Evolutionary conservation across 2,329 filamentous ascomycete genomes (phyloP).

Genomic region (Clonostachys chloroleuca): DNA sequence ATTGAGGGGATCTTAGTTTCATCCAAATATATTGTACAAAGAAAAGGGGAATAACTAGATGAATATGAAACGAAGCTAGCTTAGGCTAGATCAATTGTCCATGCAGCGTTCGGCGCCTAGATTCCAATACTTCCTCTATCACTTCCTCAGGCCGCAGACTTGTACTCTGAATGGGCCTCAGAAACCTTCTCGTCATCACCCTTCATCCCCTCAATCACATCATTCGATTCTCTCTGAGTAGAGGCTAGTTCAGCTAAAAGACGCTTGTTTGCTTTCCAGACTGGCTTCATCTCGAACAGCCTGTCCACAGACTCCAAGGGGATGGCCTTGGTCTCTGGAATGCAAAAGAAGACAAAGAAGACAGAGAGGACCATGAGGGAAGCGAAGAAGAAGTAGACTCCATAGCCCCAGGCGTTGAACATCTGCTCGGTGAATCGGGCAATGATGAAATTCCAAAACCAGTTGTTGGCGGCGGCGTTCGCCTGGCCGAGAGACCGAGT

Average conservation of each 20-base stretch:
- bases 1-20: too few relatives aligned
- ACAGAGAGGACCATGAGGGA: slow-evolving; percentile 53
- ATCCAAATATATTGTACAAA: too few relatives aligned
- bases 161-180: too few relatives aligned
- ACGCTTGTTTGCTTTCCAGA: slow-evolving; percentile 32
- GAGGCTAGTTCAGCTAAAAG: slow-evolving; percentile 36
- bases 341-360: slow-evolving; percentile 56
- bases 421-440: slow-evolving; percentile 64
- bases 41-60: too few relatives aligned
- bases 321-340: slow-evolving; percentile 64
- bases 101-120: too few relatives aligned
- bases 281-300: slow-evolving; percentile 48
- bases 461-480: slow-evolving; percentile 67
- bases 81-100: too few relatives aligned
- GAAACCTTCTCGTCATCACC: too few relatives aligned
- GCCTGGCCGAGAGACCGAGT: slow-evolving; percentile 62
- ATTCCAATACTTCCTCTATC: too few relatives aligned
- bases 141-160: too few relatives aligned
- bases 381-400: slow-evolving; percentile 67
- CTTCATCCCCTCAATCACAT: too few relatives aligned
- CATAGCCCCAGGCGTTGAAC: slow-evolving; percentile 54
- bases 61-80: too few relatives aligned
- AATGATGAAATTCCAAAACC: slow-evolving; percentile 70
- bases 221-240: too few relatives aligned
- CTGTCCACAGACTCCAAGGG: slow-evolving; percentile 62